phyloP scores from a whole-genome alignment of 495 filamentous ascomycete species.

The Podospora bellae-mahoneyi region DNA sequence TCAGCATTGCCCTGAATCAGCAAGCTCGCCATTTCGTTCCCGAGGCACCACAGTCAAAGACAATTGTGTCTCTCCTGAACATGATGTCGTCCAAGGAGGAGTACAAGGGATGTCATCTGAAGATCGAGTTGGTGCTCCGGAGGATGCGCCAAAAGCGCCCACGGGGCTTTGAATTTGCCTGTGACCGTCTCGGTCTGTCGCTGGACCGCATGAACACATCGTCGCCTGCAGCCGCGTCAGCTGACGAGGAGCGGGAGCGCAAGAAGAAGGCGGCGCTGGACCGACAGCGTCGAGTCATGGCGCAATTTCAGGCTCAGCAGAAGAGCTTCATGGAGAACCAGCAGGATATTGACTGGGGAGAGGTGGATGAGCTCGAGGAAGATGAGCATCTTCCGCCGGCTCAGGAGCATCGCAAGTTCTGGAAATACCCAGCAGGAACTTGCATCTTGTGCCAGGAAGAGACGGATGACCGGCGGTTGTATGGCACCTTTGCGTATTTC shows the following conservation, averaged over 20 bases:
- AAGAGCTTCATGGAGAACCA: slow-evolving; percentile 88
- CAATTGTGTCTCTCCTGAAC: slow-evolving; percentile 72
- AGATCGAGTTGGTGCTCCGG: slow-evolving; percentile 80
- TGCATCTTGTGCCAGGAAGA: slow-evolving; percentile 98
- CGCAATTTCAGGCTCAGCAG: slow-evolving; percentile 94
- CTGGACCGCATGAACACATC: slow-evolving; percentile 53
- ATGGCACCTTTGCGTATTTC: slow-evolving; percentile 87
- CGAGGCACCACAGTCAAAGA: slow-evolving; percentile 49
- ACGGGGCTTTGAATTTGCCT: slow-evolving; percentile 60
- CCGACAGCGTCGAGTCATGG: slow-evolving; percentile 89
- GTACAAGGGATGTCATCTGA: slow-evolving; percentile 76
- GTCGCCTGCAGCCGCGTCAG: slow-evolving; percentile 53
- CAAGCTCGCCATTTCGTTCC: slow-evolving; percentile 53
- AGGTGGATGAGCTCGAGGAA: slow-evolving; percentile 59
- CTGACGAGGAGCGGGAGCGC: slow-evolving; percentile 67
- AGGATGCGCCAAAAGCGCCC: slow-evolving; percentile 81
- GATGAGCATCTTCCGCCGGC: slow-evolving; percentile 64
- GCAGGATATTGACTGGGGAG: slow-evolving; percentile 79
- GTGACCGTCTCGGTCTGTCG: slow-evolving; percentile 46
- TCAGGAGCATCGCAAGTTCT: slow-evolving; percentile 67
- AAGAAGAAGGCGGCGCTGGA: slow-evolving; percentile 89
- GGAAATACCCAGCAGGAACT: slow-evolving; percentile 91
- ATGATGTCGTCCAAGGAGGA: slow-evolving; percentile 68
- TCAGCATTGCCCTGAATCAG: slow-evolving; percentile 62
- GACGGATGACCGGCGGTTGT: slow-evolving; percentile 81